Conservation (phyloP, 495 filamentous ascomycete genomes). For the Aspergillus nanangensis region DNA sequence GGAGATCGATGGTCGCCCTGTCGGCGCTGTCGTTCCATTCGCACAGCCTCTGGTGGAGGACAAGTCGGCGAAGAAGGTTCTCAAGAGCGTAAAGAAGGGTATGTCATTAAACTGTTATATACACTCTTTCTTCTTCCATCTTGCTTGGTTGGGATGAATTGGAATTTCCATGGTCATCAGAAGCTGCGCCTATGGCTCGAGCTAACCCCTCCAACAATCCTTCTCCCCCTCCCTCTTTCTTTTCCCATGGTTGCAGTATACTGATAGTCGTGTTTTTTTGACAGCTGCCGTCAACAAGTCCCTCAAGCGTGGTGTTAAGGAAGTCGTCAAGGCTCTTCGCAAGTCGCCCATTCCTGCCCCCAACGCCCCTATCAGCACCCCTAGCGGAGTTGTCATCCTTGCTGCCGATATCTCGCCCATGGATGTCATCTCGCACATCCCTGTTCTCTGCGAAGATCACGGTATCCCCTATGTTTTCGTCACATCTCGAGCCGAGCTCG, state of each 20-base stretch:
- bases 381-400: slow-evolving; percentile 77
- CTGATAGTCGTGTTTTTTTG: slow-evolving; percentile 14
- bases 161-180: no score
- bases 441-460: slow-evolving; percentile 96
- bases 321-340: slow-evolving; percentile 94
- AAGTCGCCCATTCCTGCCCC: slow-evolving; percentile 64
- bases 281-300: slow-evolving; percentile 86
- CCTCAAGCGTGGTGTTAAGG: slow-evolving; percentile 95
- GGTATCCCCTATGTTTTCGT: slow-evolving; percentile 92
- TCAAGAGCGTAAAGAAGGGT: slow-evolving; percentile 95
- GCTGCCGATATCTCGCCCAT: slow-evolving; percentile 95
- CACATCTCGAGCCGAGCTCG: slow-evolving; percentile 80
- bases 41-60: slow-evolving; percentile 87
- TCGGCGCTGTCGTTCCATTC: slow-evolving; percentile 85
- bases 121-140: slow-evolving; percentile 1
- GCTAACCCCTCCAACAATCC: no score
- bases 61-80: slow-evolving; percentile 86
- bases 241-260: slow-evolving; percentile 1
- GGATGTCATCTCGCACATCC: slow-evolving; percentile 96
- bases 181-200: no score
- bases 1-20: slow-evolving; percentile 46
- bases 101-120: no score
- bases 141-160: no score
- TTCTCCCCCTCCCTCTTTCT: no score
- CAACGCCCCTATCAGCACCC: slow-evolving; percentile 45